A percentile compares a stretch with the other conserved stretches of the same genome.
These are phyloP conservation scores for Narthecium ossifragum DNA, from an alignment of 106 monocot genomes.

Conservation along the genomic window DNA sequence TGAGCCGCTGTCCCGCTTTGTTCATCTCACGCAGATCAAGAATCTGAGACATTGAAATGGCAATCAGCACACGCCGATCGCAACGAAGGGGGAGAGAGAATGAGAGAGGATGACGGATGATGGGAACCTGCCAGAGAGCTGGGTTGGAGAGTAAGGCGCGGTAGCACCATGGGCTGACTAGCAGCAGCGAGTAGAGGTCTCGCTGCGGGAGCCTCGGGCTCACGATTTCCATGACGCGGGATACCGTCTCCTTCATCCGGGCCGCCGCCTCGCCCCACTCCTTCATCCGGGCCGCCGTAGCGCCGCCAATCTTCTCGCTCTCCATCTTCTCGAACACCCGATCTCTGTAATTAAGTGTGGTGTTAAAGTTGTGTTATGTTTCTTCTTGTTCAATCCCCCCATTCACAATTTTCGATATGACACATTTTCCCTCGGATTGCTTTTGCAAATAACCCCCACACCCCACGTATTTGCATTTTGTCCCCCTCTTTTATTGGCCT, in stretches of 20 bases:
- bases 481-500: too few relatives aligned
- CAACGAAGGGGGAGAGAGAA: not conserved
- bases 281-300: too few relatives aligned
- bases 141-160: slow-evolving; percentile 46
- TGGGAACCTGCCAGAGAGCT: slow-evolving; percentile 69
- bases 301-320: too few relatives aligned
- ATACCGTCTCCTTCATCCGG: slow-evolving; percentile 47
- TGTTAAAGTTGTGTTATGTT: too few relatives aligned
- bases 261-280: slow-evolving; percentile 8
- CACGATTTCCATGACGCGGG: slow-evolving; percentile 44
- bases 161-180: slow-evolving; percentile 71
- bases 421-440: too few relatives aligned
- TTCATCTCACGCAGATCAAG: slow-evolving; percentile 79
- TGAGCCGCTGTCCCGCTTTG: slow-evolving; percentile 67
- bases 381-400: too few relatives aligned
- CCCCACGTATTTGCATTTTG: too few relatives aligned
- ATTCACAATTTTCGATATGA: too few relatives aligned
- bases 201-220: slow-evolving; percentile 41
- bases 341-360: too few relatives aligned
- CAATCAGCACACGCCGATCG: too few relatives aligned
- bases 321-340: too few relatives aligned
- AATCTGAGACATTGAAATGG: slow-evolving; percentile 30
- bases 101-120: not conserved
- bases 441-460: too few relatives aligned
- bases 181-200: slow-evolving; percentile 59